Base-by-base conservation (phyloP, 2,329 filamentous ascomycete genomes). In the Phaeosphaeriaceae sp. region DNA sequence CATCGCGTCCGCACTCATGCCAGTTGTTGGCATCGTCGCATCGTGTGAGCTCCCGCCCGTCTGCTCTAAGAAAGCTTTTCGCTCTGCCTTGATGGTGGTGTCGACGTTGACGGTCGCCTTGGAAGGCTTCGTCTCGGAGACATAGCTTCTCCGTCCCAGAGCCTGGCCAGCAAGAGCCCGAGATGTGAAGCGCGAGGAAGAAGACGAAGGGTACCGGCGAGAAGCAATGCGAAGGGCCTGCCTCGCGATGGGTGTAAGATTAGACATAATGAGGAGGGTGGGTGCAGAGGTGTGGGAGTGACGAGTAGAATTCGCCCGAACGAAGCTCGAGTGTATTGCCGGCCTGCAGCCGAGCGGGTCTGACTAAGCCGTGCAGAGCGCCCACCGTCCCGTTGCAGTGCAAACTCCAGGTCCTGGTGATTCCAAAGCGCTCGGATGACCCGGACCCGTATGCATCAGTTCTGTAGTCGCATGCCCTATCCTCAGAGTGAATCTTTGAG, bases 81-180 rank as follows among this genome's bases (percentile, higher is more conserved):
- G 92, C 67, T 97, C 92, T 60, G 93, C 84, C 77, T 91, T 91
- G 79, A 97, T 93, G 59, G 92, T 89, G 11, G 90, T 91, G 71
- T 97, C 92, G 57, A 92, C 81, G 69, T 87, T 89, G 72, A 97
- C 91, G 75, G 93, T 92, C 51, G 92, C 92, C 78, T 88, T 86
- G 69, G 91, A 88, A 65, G 88, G 85, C 82, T 90, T 92, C 60
- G 91, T 90, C 81, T 93, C 90, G 25, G 92, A 91, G 63, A 97
- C 93, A 84, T 97, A 97, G 70, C 82, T 85, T 74, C 92, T 86
- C 69, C 82, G 80, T 51, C 78, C 69, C 54, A 41, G 27, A 25
- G 44, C 51, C 41, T 53, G 51, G 11, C 61, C 60, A 57, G 62
- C 66, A 66, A 78, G 71, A 66, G 77, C 71, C 71, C 79, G 76